Base-by-base conservation (phyloP, 2,329 filamentous ascomycete genomes). In the Aureobasidium sp. region DNA sequence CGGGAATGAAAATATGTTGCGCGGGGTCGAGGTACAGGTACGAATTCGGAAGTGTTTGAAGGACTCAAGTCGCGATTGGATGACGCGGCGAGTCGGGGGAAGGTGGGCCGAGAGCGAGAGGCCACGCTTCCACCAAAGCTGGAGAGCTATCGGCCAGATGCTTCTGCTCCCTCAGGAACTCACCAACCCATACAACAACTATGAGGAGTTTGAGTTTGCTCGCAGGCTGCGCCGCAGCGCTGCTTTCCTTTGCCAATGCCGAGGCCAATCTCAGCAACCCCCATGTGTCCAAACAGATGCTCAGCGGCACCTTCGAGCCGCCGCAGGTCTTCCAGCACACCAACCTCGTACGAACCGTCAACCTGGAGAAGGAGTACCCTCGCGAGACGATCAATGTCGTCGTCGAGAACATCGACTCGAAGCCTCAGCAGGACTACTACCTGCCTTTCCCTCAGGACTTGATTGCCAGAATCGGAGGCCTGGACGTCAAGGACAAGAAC, bases 401-500 rank as follows among this genome's bases (percentile, higher is more conserved):
- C 57, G 85, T 99, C 66, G 89, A 97, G 79, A 99, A 99, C 74
- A 81, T 89, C 67, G 90, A 88, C 70, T 81, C 83, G 64, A 79
- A 87, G 67, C 83, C 91, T 19, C 92, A 97, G 73, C 84, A 85
- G 73, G 88, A 96, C 75, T 99, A 99, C 82, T 97, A 88, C 75
- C 71, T 99, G 59, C 90, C 92, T 3, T 96, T 99, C 72, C 87
- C 90, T 62, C 80, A 86, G 63, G 83, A 87, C 65, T 81, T 90
- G 75, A 84, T 96, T 69, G 82, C 85, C 66, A 86, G 84, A 66
- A 79, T 97, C 65, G 94, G 93, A 66, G 91, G 88, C 42, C 78
- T 99, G 63, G 92, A 97, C 77, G 94, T 92, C 60, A 90, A 88
- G 79, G 91, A 97, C 75, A 94, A 92, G 81, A 96, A 96, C 76